Evolutionary conservation across 176 grass and related monocot species (phyloP).

Genomic region (Thalia dealbata): DNA sequence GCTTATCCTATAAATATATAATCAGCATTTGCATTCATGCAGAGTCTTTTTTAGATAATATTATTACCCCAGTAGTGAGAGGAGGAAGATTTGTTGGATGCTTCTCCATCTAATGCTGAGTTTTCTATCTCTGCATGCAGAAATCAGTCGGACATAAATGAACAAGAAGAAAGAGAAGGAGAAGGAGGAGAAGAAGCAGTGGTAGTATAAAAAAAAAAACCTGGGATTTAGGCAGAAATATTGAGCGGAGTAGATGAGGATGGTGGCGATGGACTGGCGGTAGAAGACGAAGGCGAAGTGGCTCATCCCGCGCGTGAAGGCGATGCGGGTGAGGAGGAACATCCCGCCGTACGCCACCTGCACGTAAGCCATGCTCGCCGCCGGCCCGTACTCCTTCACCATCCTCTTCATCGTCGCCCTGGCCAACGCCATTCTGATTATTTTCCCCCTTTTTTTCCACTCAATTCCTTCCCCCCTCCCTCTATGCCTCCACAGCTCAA

Average conservation of each 20-base stretch:
- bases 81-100: neutral
- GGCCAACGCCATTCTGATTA: too few relatives aligned
- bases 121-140: neutral
- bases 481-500: too few relatives aligned
- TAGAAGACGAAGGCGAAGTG: slow-evolving; percentile 39
- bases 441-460: too few relatives aligned
- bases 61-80: neutral
- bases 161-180: too few relatives aligned
- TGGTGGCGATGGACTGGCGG: slow-evolving; percentile 31
- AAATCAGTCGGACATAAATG: too few relatives aligned
- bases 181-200: neutral
- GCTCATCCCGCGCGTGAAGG: slow-evolving; percentile 32
- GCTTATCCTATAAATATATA: neutral
- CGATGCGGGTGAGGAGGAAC: slow-evolving; percentile 34
- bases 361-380: neutral
- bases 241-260: slow-evolving; percentile 22
- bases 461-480: too few relatives aligned
- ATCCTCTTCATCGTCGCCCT: neutral
- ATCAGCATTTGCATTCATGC: too few relatives aligned
- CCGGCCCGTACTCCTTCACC: neutral
- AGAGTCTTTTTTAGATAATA: too few relatives aligned
- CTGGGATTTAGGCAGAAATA: too few relatives aligned
- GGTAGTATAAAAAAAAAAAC: neutral
- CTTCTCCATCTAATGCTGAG: neutral
- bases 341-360: neutral